Evolutionary conservation across 345 rosid genomes (phyloP), one percentile per base, ranked within the genome.

Genomic region (Limnanthes douglasii): DNA sequence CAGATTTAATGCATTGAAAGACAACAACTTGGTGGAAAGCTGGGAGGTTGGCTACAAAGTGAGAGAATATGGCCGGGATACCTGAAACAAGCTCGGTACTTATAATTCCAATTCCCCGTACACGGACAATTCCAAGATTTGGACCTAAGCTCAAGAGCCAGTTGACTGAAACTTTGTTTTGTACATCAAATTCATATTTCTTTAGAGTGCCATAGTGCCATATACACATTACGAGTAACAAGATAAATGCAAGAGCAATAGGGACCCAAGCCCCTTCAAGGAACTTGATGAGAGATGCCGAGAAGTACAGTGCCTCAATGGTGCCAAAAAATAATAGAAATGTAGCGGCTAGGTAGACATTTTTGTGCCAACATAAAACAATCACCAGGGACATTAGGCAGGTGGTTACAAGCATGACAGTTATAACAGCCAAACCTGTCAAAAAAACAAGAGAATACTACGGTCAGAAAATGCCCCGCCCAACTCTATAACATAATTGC

Each of bases 1-100:
- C 30, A n/a, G n/a, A n/a, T n/a, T n/a, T n/a, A n/a, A n/a, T n/a
- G 34, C 37, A 31, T 23, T 56, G 47, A 7, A 52, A 21, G 0
- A 50, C 52, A 21, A 76, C 54, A 10, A 76, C 68, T 42, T 69
- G 67, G 45, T 72, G 77, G 25, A 58, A 76, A 13, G 86, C 77
- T 4, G 77, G 86, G 45, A 76, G 14, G 45, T 57, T 57, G 5
- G 69, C 48, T 5, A 57, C 42, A 36, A 62, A 62, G 34, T 48
- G 69, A 3, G 46, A 19, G 16, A 57, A 62, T 38, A 43, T 62
- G 34, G 60, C 56, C 4, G 69, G 69, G 21, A 57, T 41, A 0
- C 62, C 64, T 9, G 53, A 39, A 26, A 37, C 29, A 28, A 57
- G 48, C 20, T 51, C 41, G 12, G 53, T 43, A 42, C 48, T 48